Evolutionary conservation across 305 asterid genomes (phyloP).

Genomic region (Fraxinus greggii): DNA sequence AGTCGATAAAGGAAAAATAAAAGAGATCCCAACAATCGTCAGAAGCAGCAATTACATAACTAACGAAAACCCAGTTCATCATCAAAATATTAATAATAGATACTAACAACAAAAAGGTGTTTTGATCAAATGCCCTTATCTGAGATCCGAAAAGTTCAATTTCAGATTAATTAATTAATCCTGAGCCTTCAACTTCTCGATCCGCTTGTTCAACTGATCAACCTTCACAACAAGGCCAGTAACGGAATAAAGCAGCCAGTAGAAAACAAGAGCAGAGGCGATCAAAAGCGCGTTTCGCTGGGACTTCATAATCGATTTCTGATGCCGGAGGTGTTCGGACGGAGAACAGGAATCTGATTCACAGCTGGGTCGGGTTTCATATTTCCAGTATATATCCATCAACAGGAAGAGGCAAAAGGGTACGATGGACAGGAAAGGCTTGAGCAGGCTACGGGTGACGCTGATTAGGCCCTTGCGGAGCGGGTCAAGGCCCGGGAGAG

Average conservation of each 20-base stretch:
- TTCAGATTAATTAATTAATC: constrained; percentile 38
- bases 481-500: constrained; percentile 72
- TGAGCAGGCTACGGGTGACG: constrained; percentile 73
- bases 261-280: constrained; percentile 70
- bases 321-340: constrained; percentile 83
- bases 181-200: constrained; percentile 71
- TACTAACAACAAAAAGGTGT: constrained; percentile 20
- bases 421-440: constrained; percentile 72
- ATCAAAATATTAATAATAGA: background rate
- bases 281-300: constrained; percentile 83
- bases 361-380: constrained; percentile 77
- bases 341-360: constrained; percentile 75
- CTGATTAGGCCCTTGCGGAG: constrained; percentile 75
- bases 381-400: constrained; percentile 93
- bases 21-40: constrained; percentile 20
- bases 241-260: constrained; percentile 87
- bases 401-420: constrained; percentile 87
- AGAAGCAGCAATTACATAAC: background rate
- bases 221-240: constrained; percentile 72
- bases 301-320: constrained; percentile 86
- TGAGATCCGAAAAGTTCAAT: background rate
- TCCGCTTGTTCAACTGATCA: constrained; percentile 66
- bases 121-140: background rate
- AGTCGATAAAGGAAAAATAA: background rate
- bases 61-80: background rate